Percentiles rank a stretch among this genome's conserved stretches.
phyloP scores from a whole-genome alignment of 495 filamentous ascomycete genomes.

The Cladorrhinum samala region DNA sequence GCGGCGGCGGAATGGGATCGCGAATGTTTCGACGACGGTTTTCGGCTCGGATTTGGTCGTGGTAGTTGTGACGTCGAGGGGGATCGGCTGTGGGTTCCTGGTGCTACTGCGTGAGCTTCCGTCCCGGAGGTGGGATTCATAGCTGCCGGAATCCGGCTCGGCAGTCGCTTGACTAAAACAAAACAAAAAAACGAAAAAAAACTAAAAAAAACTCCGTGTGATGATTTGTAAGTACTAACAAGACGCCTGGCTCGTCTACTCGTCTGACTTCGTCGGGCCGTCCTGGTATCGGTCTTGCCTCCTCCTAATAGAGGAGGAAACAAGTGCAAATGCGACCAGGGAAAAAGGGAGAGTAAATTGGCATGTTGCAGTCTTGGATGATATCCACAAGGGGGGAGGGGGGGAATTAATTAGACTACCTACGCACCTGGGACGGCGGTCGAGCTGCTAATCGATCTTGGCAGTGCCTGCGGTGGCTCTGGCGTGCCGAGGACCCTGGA shows the following conservation, averaged over 20 bases:
- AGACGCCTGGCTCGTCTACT: too few relatives aligned
- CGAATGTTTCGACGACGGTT: constrained; percentile 12
- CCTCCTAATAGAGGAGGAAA: neutral
- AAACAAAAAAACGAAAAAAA: neutral
- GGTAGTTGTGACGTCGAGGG: constrained; percentile 10
- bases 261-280: too few relatives aligned
- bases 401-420: neutral
- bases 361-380: neutral
- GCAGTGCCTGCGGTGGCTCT: constrained; percentile 7
- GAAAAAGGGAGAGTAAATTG: neutral
- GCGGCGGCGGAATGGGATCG: constrained; percentile 11
- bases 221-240: neutral
- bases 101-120: constrained; percentile 13
- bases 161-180: neutral
- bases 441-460: constrained; percentile 15
- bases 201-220: too few relatives aligned
- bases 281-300: too few relatives aligned
- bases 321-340: neutral
- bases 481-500: constrained; percentile 4
- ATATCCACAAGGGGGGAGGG: constrained; percentile 3
- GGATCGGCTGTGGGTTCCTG: constrained; percentile 11
- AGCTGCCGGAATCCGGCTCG: neutral
- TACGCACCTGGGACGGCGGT: constrained; percentile 16
- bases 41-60: constrained; percentile 4
- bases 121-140: neutral